Evolutionary conservation across 2,329 filamentous ascomycete species (phyloP).

Genomic region (Curvularia hawaiiensis): DNA sequence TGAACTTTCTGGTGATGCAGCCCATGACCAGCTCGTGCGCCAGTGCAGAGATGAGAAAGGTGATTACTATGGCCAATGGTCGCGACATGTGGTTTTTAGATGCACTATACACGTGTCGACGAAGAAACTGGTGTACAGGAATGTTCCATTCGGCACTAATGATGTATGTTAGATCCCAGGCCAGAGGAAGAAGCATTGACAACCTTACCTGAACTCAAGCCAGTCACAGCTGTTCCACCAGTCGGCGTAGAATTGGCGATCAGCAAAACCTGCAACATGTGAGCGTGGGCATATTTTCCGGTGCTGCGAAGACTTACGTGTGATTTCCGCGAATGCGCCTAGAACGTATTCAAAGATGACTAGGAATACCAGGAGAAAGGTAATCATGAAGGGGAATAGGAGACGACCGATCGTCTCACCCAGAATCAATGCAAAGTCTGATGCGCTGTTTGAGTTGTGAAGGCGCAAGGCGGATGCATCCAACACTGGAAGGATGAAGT

Average conservation of each 20-base stretch:
- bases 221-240: conserved; percentile 80
- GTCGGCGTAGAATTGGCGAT: conserved; percentile 46
- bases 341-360: conserved; percentile 98
- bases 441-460: conserved; percentile 52
- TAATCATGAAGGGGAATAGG: conserved; percentile 96
- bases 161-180: background rate
- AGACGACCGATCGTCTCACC: conserved; percentile 89
- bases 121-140: conserved; percentile 78
- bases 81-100: conserved; percentile 77
- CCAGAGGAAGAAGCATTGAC: background rate
- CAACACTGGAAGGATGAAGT: conserved; percentile 92
- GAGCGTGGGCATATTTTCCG: background rate
- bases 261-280: conserved; percentile 9
- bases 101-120: conserved; percentile 90
- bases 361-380: conserved; percentile 91
- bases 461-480: conserved; percentile 69
- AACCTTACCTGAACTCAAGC: conserved; percentile 83
- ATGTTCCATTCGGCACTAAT: conserved; percentile 53
- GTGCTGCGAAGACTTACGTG: conserved; percentile 52
- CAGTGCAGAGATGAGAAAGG: conserved; percentile 86
- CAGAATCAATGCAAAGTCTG: conserved; percentile 78
- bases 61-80: conserved; percentile 80
- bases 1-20: conserved; percentile 95
- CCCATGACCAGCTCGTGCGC: conserved; percentile 97
- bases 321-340: conserved; percentile 93